Conservation (phyloP, 2,329 filamentous ascomycete species). For the Emergomyces pasteurianus region DNA sequence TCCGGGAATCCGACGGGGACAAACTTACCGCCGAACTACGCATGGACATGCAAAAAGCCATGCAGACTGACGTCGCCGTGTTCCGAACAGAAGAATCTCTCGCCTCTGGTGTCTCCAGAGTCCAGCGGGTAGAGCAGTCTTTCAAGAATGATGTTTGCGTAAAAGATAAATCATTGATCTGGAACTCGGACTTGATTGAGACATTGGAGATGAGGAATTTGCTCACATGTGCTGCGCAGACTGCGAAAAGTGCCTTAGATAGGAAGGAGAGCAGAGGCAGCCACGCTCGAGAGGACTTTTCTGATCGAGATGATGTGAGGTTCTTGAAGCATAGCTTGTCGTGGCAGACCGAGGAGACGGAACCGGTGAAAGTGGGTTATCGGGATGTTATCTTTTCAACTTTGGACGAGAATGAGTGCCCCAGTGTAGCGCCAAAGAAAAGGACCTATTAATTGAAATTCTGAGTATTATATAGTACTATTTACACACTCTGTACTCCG, state of each 20-base stretch:
- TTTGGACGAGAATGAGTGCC: slow-evolving; percentile 33
- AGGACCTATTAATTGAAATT: slow-evolving; percentile 20
- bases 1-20: slow-evolving; percentile 64
- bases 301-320: slow-evolving; percentile 60
- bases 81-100: slow-evolving; percentile 81
- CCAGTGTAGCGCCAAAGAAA: slow-evolving; percentile 25
- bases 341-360: slow-evolving; percentile 32
- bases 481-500: too few species aligned
- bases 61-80: slow-evolving; percentile 87
- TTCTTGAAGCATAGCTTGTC: slow-evolving; percentile 38
- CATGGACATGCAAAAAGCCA: slow-evolving; percentile 80
- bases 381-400: slow-evolving; percentile 31
- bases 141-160: slow-evolving; percentile 64
- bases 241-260: slow-evolving; percentile 66
- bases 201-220: slow-evolving; percentile 79
- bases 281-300: slow-evolving; percentile 77
- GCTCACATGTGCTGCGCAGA: slow-evolving; percentile 75
- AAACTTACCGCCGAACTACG: slow-evolving; percentile 74
- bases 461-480: background rate
- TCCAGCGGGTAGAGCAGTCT: slow-evolving; percentile 62
- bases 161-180: slow-evolving; percentile 94
- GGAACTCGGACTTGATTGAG: slow-evolving; percentile 89
- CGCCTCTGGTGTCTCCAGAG: slow-evolving; percentile 72
- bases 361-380: slow-evolving; percentile 30
- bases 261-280: slow-evolving; percentile 80